phyloP scores from a whole-genome alignment of 306 rosid species.

The Rubus parviflorus region DNA sequence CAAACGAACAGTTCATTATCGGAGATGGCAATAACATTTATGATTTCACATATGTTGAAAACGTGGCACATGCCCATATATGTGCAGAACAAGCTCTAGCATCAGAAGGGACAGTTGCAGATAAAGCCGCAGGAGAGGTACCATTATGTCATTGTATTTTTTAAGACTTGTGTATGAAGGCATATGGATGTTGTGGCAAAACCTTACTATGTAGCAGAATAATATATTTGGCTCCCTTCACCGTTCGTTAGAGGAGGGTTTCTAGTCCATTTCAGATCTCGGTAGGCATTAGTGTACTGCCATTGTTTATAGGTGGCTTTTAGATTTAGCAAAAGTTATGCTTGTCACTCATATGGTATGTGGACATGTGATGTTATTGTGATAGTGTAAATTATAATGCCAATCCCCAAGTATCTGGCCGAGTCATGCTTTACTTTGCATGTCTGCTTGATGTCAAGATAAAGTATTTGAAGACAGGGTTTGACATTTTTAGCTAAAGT shows the following conservation, averaged over 20 bases:
- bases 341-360: background rate
- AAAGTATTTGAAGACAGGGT: background rate
- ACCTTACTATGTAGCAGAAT: too few species aligned
- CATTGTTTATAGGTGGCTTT: too few species aligned
- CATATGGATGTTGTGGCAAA: background rate
- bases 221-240: too few species aligned
- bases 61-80: conserved; percentile 89
- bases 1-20: conserved; percentile 71
- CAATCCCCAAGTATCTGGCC: background rate
- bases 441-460: background rate
- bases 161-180: background rate
- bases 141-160: background rate
- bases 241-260: too few species aligned
- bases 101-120: conserved; percentile 60
- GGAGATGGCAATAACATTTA: conserved; percentile 82
- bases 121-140: conserved; percentile 94
- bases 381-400: too few species aligned
- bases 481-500: conserved; percentile 22
- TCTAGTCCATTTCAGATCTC: too few species aligned
- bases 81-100: conserved; percentile 95
- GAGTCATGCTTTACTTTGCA: background rate
- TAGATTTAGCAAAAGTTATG: too few species aligned
- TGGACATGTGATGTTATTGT: too few species aligned
- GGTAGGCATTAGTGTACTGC: too few species aligned
- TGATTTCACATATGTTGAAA: conserved; percentile 96